Base-by-base conservation (phyloP, 352 stramenopile species). In the Phytophthora uliginosa region DNA sequence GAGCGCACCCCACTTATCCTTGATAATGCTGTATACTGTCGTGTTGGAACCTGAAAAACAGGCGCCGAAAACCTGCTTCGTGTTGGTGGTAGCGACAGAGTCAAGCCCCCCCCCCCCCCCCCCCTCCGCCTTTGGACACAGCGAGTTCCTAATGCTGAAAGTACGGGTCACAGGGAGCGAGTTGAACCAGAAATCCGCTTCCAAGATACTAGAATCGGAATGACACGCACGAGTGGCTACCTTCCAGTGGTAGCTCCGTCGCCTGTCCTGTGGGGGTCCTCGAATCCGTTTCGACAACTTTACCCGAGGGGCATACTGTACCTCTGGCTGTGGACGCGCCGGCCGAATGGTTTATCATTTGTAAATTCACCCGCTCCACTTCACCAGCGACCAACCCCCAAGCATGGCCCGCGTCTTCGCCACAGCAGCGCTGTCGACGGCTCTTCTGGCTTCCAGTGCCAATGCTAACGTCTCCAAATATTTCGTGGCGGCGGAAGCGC, bases 401-500 rank as follows among this genome's bases (percentile, higher is more conserved):
- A 45, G 45, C 18, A 65, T 65, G 59, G 8, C 15, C 15, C 59
- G 48, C 33, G 12, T 69, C 33, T 15, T 69, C 40, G 26, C 59
- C 28, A 3, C 59, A 15, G 33, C 42, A 7, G 51, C 38, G 22
- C 42, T 73, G 15, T 73, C 36, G 36, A 45, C 53, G 22, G 52
- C 55, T 8, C 42, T 68, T 26, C 51, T 73, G 20, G 52, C 40
- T 17, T 38, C 59, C 18, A 48, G 24, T 7, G n/a, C 54, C 2
- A 33, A 20, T 8, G 66, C 59, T 7, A 24, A 24, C 22, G 15
- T n/a, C 13, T 15, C 50, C 33, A 52, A 17, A 5, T 84, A 61
- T 53, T 84, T 78, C 72, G 75, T 82, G 22, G 67, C 76, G 7
- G 76, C 78, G 20, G 78, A 86, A 53, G 74, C 78, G 2, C 66